These are phyloP conservation scores for Russula lepida DNA, from an alignment of 768 basidiomycete species.

Conservation along the genomic window DNA sequence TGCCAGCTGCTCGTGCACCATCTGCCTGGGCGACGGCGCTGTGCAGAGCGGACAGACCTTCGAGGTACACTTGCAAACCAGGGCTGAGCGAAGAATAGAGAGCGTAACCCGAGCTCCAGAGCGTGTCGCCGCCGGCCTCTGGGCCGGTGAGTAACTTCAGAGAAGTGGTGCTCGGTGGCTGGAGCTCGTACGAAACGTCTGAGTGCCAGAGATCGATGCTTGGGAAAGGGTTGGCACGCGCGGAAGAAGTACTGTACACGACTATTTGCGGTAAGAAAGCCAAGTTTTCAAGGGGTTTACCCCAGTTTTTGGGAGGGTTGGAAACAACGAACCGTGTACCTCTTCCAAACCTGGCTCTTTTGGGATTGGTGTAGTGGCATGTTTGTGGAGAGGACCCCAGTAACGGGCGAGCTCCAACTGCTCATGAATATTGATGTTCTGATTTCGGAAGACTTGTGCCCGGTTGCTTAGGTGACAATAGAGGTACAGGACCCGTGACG, in stretches of 20 bases:
- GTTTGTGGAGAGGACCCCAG: conserved; percentile 72
- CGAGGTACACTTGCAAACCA: conserved; percentile 48
- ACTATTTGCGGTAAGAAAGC: conserved; percentile 32
- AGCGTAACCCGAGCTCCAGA: conserved; percentile 36
- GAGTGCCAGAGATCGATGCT: conserved; percentile 76
- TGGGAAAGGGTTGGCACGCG: conserved; percentile 59
- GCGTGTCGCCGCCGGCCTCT: conserved; percentile 39
- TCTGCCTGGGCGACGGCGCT: conserved; percentile 41
- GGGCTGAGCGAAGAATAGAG: conserved; percentile 52
- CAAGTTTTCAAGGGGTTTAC: conserved; percentile 3
- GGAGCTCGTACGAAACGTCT: conserved; percentile 76
- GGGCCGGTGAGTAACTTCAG: conserved; percentile 66
- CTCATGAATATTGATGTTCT: conserved; percentile 57
- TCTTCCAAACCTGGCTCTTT: conserved; percentile 62
- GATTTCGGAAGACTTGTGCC: conserved; percentile 59
- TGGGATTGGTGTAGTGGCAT: conserved; percentile 74
- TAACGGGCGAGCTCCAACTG: conserved; percentile 66
- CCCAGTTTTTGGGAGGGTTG: neutral
- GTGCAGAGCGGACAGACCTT: conserved; percentile 50
- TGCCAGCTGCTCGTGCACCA: conserved; percentile 4
- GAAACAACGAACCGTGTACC: conserved; percentile 51
- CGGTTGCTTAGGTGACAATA: neutral
- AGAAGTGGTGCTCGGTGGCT: conserved; percentile 74
- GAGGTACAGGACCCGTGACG: too few relatives aligned
- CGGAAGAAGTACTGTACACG: conserved; percentile 59